phyloP scores from a whole-genome alignment of 163 green algal species.

The Scenedesmus sp. region DNA sequence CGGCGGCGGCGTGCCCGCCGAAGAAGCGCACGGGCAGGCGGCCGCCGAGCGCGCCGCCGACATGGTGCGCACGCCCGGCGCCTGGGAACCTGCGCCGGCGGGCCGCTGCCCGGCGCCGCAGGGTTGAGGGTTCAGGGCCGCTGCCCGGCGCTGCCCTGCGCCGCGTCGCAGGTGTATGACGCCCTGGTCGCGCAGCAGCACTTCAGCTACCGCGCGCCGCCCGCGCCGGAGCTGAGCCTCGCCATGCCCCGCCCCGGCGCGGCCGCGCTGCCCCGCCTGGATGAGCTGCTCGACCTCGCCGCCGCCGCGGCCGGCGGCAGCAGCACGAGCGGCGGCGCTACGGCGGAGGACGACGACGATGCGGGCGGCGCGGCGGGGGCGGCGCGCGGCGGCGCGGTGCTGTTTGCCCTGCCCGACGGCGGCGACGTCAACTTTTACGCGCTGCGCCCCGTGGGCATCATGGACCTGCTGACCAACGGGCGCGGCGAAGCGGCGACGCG shows the following conservation, averaged over 20 bases:
- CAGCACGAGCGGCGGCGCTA: neutral
- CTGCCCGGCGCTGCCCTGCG: too few relatives aligned
- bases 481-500: neutral
- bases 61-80: neutral
- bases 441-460: constrained; percentile 5
- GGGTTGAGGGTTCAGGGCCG: too few relatives aligned
- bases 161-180: constrained; percentile 27
- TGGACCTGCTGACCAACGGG: constrained; percentile 34
- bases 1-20: neutral
- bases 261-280: neutral
- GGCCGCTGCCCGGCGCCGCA: too few relatives aligned
- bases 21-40: too few relatives aligned
- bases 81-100: too few relatives aligned
- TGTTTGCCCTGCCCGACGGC: constrained; percentile 28
- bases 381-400: neutral
- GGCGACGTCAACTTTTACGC: constrained; percentile 40
- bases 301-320: neutral
- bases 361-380: neutral
- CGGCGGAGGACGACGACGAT: too few relatives aligned
- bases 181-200: neutral
- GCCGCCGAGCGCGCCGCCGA: neutral
- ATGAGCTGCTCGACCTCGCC: constrained; percentile 23
- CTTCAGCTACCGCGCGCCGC: constrained; percentile 27
- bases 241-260: constrained; percentile 8
- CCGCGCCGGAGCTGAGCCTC: constrained; percentile 20